Evolutionary conservation across 2,329 filamentous ascomycete genomes (phyloP).

Genomic region (Mycogone perniciosa): DNA sequence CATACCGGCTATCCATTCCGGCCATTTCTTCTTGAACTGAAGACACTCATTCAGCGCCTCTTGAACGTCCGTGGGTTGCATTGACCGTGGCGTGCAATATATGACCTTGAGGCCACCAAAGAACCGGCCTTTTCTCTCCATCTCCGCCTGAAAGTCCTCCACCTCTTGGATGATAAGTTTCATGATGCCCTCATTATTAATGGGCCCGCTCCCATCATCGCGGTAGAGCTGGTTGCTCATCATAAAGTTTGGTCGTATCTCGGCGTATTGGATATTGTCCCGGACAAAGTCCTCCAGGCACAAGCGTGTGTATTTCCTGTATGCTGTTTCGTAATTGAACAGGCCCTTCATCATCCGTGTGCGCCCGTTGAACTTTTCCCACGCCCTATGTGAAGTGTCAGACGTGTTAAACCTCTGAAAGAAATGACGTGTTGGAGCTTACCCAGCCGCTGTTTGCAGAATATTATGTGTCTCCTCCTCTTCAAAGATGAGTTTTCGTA

Average conservation of each 20-base stretch:
- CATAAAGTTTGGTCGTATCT: conserved; percentile 65
- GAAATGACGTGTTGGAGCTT: conserved; percentile 19
- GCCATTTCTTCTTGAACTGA: conserved; percentile 50
- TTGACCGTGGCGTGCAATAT: conserved; percentile 62
- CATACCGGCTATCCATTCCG: conserved; percentile 57
- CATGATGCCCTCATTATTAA: conserved; percentile 56
- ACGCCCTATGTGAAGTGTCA: conserved; percentile 34
- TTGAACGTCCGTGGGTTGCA: conserved; percentile 41
- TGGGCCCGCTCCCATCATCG: conserved; percentile 46
- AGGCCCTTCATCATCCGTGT: conserved; percentile 69
- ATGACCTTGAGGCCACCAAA: conserved; percentile 65
- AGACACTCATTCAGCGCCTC: conserved; percentile 55
- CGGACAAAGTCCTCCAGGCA: conserved; percentile 56
- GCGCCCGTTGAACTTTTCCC: conserved; percentile 59
- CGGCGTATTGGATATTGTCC: conserved; percentile 65
- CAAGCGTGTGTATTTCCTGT: conserved; percentile 51
- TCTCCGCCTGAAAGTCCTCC: conserved; percentile 36
- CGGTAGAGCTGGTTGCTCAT: conserved; percentile 53
- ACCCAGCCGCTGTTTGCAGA: conserved; percentile 49
- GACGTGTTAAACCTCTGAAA: neutral
- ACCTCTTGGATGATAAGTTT: conserved; percentile 51
- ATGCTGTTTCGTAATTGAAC: conserved; percentile 60
- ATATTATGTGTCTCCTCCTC: conserved; percentile 52
- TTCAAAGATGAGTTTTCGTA: conserved; percentile 55
- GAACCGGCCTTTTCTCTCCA: conserved; percentile 24